Base-by-base conservation (phyloP, 2,329 filamentous ascomycete species). In the Pseudogymnoascus destructans region DNA sequence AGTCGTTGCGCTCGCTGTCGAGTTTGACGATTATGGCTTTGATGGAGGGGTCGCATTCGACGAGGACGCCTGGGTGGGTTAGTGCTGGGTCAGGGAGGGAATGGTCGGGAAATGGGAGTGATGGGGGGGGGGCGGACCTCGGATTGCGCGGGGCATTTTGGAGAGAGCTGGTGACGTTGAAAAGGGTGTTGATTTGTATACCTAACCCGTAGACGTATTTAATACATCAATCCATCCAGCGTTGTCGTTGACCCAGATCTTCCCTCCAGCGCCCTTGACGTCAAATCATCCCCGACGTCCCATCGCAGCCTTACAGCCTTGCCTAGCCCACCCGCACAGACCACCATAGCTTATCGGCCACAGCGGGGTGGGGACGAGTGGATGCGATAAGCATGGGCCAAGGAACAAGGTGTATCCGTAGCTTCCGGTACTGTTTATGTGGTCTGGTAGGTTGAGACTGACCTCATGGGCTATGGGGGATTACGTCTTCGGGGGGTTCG, bases 21-120 rank as follows among this genome's bases (percentile, higher is more conserved):
- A 92, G 87, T 66, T 84, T 86, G 65, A 87, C 76, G 67, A 92
- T 85, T 74, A 91, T 89, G 62, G 87, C 86, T 72, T 90, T 91
- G 77, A 92, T 90, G 46, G 86, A 88, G n/a, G 87, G 85, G 69
- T 92, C 87, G 72, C 86, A 89, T 71, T 89, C 82, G 71, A 92
- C 82, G 63, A 92, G 78, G 25, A 88, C 84, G 62, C 87, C 87
- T 77, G 61, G 17, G 49, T 15, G n/a, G 46, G 30, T 55, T 30
- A 23, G 25, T 11, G 1, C 1, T 6, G 0, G 13, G n/a, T 15
- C 11, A 2, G 32, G 17, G 21, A 23, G 17, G 3, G 13, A 5
- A 21, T 30, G n/a, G 5, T 23, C 2, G 23, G 21, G n/a, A n/a
- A n/a, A n/a, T 30, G 15, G 13, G 46, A 8, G 17, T n/a, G 49